Evolutionary conservation across 139 green algal species (phyloP), one percentile per base, ranked within the genome.

Genomic region (Diplosphaera chodatii): DNA sequence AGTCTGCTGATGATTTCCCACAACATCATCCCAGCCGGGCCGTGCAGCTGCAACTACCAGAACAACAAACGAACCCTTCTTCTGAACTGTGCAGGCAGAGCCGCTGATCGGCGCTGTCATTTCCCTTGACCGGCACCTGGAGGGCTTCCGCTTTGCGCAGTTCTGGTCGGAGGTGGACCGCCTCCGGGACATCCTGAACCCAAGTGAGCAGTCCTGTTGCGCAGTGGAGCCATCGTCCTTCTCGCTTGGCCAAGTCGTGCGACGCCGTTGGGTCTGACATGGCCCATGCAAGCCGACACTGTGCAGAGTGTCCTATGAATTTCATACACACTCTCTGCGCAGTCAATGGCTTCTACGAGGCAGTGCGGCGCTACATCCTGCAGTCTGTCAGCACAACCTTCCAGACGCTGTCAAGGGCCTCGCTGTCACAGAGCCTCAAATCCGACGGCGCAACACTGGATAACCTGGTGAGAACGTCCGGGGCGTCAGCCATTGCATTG

Each of bases 341-440:
- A 84, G 82, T 88, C 4, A 75, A 78, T 73, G 79, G 82, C 23
- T 88, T 86, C 66, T 73, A 81, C 25, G 74, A 83, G 15, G 73
- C 70, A 0, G 72, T 85, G 33, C 75, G 85, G 20, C 15, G 1
- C 3, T 84, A 86, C 76, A 76, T 87, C n/a, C 72, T 87, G 59
- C 70, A 78, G 55, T 68, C 77, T 22, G 75, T 88, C 27, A 65
- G 75, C 64, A 80, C 80, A 68, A 84, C 79, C 22, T 91, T 83
- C 80, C 75, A 82, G 67, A 76, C 70, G 21, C 75, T 88, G 13
- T 67, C 31, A 23, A 80, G 78, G 70, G 31, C n/a, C 0, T 74
- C 83, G 34, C 80, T 91, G 27, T 75, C 40, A 0, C 69, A 80
- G 5, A 77, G 78, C 55, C 65, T 91, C n/a, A 63, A 79, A 22